Percentiles rank a stretch among this genome's conserved stretches.
Conservation (phyloP, 257 asterid species). For the Apocynum venetum region DNA sequence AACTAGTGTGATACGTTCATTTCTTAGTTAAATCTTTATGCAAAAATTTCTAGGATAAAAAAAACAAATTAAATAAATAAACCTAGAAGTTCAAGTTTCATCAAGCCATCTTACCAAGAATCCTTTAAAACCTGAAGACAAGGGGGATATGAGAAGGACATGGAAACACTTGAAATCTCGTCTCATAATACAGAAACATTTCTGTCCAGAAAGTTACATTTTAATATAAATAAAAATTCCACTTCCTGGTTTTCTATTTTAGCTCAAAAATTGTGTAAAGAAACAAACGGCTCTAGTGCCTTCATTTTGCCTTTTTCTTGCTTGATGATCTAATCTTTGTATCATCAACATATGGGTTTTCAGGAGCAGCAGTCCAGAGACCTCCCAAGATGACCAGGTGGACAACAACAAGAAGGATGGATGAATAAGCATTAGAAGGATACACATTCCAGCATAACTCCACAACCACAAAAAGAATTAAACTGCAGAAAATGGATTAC, state of each 20-base stretch:
- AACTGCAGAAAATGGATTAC: slow-evolving; percentile 37
- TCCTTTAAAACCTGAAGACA: no score
- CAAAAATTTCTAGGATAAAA: no score
- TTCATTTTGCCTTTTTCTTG: slow-evolving; percentile 40
- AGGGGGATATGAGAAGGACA: background rate
- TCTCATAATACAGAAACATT: background rate
- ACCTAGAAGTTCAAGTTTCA: no score
- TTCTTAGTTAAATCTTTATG: no score
- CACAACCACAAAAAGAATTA: slow-evolving; percentile 48
- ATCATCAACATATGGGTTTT: slow-evolving; percentile 45
- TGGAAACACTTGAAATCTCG: background rate
- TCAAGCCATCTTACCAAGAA: no score
- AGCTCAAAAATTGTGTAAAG: background rate
- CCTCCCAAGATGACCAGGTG: slow-evolving; percentile 62
- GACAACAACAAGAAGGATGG: slow-evolving; percentile 53
- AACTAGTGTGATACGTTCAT: no score
- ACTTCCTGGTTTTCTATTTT: background rate
- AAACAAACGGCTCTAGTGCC: background rate
- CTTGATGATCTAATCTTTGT: slow-evolving; percentile 22
- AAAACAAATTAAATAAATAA: no score
- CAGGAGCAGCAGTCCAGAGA: slow-evolving; percentile 57
- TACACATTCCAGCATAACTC: slow-evolving; percentile 87
- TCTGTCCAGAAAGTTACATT: background rate
- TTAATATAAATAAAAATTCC: background rate
- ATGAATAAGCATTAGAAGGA: slow-evolving; percentile 73